A percentile compares a stretch with the other conserved stretches of the same genome.
Evolutionary conservation across 169 alveolate genomes (phyloP).

Genomic region (Plasmodium knowlesi): DNA sequence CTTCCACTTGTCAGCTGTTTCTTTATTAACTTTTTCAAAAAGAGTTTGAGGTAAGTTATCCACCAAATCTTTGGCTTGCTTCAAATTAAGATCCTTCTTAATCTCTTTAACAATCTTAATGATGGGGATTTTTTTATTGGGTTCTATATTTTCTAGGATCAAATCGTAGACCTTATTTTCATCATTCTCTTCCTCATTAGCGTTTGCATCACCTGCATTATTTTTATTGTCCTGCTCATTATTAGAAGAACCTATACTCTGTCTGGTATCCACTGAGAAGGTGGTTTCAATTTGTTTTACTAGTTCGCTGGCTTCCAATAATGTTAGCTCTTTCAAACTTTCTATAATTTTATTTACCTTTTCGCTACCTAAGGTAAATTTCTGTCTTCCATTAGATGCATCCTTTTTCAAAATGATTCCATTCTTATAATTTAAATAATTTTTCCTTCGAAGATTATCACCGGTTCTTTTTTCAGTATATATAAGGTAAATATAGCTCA

Average conservation of each 20-base stretch:
- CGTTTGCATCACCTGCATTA: constrained; percentile 57
- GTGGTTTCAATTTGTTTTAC: constrained; percentile 85
- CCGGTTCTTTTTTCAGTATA: background rate
- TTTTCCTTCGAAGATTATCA: constrained; percentile 22
- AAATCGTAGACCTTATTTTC: constrained; percentile 82
- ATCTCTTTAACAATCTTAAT: constrained; percentile 78
- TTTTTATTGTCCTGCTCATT: constrained; percentile 43
- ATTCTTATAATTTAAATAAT: constrained; percentile 28
- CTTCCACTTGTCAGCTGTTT: constrained; percentile 78
- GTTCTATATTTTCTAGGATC: constrained; percentile 75
- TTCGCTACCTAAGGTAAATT: constrained; percentile 39
- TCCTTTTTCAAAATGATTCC: constrained; percentile 12
- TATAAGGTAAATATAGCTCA: constrained; percentile 10
- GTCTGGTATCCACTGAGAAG: constrained; percentile 82
- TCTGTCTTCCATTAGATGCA: background rate
- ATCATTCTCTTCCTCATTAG: constrained; percentile 77
- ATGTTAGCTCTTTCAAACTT: constrained; percentile 79
- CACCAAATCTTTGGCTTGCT: constrained; percentile 81
- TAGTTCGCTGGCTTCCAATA: constrained; percentile 85
- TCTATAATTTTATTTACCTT: constrained; percentile 81
- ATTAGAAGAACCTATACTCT: constrained; percentile 68
- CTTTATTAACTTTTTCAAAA: constrained; percentile 75
- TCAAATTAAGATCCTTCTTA: constrained; percentile 76
- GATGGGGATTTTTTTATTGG: constrained; percentile 76
- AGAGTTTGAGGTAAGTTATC: constrained; percentile 82